Evolutionary conservation across 2,329 filamentous ascomycete genomes (phyloP).

Genomic region (Colletotrichum sp.): DNA sequence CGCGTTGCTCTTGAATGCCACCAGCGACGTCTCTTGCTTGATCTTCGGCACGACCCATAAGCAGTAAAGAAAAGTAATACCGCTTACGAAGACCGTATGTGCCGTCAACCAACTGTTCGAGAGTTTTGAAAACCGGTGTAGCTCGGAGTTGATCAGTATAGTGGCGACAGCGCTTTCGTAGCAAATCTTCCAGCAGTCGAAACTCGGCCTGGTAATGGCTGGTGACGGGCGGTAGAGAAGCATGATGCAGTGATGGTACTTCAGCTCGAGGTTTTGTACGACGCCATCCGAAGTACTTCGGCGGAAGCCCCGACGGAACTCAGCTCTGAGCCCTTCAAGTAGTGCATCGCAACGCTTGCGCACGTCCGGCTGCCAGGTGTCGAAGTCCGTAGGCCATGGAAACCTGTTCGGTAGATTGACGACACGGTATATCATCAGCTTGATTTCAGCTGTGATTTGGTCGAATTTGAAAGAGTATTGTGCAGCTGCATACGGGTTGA

Average conservation of each 20-base stretch:
- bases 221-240: constrained; percentile 33
- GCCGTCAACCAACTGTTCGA: constrained; percentile 33
- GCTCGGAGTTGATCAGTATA: constrained; percentile 29
- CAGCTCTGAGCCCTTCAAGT: background rate
- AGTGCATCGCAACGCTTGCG: constrained; percentile 21
- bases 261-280: constrained; percentile 30
- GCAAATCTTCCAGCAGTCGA: constrained; percentile 28
- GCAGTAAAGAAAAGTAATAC: constrained; percentile 33
- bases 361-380: constrained; percentile 23
- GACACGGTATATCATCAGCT: constrained; percentile 7
- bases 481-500: background rate
- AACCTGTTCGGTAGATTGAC: constrained; percentile 26
- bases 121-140: constrained; percentile 31
- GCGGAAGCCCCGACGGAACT: background rate
- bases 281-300: constrained; percentile 17
- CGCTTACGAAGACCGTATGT: constrained; percentile 33
- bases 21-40: background rate
- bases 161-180: constrained; percentile 31
- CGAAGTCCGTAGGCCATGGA: constrained; percentile 27
- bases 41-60: constrained; percentile 20
- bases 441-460: background rate
- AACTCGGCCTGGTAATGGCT: constrained; percentile 26
- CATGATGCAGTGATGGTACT: constrained; percentile 34
- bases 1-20: constrained; percentile 3
- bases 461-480: background rate